Conservation (phyloP, 345 rosid species). For the Combretum micranthum region DNA sequence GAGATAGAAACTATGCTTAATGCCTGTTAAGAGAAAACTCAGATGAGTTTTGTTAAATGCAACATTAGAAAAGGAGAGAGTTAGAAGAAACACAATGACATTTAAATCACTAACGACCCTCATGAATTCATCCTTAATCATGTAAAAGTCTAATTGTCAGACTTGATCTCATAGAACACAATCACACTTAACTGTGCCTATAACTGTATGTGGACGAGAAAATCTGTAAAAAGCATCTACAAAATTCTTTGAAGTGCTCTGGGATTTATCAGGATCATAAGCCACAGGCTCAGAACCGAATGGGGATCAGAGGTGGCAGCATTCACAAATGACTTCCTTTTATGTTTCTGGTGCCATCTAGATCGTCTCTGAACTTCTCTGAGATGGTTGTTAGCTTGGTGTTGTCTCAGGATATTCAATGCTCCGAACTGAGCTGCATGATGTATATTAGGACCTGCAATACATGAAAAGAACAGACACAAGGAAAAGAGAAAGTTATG, state of each 20-base stretch:
- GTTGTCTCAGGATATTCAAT: conserved; percentile 19
- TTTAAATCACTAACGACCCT: not conserved
- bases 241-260: conserved; percentile 30
- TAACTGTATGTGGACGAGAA: conserved; percentile 88
- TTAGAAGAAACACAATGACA: not conserved
- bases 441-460: conserved; percentile 24
- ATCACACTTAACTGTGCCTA: conserved; percentile 84
- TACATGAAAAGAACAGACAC: not conserved
- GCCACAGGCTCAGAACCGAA: conserved; percentile 43
- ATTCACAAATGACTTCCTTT: conserved; percentile 30
- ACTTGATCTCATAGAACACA: not conserved
- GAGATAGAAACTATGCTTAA: conserved; percentile 92
- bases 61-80: not conserved
- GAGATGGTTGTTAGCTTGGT: conserved; percentile 16
- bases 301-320: conserved; percentile 47
- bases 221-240: conserved; percentile 82
- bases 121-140: not conserved
- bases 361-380: conserved; percentile 15
- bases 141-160: not conserved
- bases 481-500: not conserved
- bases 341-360: conserved; percentile 13
- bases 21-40: conserved; percentile 36
- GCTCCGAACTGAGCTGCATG: conserved; percentile 26
- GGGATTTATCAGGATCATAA: conserved; percentile 27
- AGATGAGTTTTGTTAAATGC: conserved; percentile 4